Percentiles rank a stretch among this genome's conserved stretches.
These are phyloP conservation scores for Lepidium sativum DNA, from an alignment of 345 rosid species.

Conservation along the genomic window DNA sequence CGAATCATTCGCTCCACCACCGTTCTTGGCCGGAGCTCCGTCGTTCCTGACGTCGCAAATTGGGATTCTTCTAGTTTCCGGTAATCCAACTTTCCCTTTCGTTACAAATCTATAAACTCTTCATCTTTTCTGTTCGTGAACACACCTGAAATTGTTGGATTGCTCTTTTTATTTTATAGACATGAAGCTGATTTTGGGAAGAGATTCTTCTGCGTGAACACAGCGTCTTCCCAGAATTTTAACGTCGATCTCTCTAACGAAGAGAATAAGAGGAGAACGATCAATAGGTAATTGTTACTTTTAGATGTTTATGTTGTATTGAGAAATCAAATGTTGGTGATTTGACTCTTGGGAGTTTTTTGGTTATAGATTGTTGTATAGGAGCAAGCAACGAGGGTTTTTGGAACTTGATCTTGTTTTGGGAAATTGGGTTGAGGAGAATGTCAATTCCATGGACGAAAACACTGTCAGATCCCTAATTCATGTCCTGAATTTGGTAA, in stretches of 20 bases:
- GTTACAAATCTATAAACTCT: too few species aligned
- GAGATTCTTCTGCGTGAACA: slow-evolving; percentile 36
- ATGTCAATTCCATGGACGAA: slow-evolving; percentile 67
- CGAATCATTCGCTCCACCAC: slow-evolving; percentile 38
- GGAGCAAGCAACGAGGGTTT: slow-evolving; percentile 95
- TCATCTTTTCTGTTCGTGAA: not conserved
- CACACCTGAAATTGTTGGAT: not conserved
- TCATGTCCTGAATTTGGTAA: slow-evolving; percentile 79
- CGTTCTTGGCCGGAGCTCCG: slow-evolving; percentile 10
- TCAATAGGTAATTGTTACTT: slow-evolving; percentile 47
- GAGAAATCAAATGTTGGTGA: not conserved
- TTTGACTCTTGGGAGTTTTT: not conserved
- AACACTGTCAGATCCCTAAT: slow-evolving; percentile 60
- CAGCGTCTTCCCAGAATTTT: slow-evolving; percentile 18
- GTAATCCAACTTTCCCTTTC: slow-evolving; percentile 4
- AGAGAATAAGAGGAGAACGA: slow-evolving; percentile 62
- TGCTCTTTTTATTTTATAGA: slow-evolving; percentile 20
- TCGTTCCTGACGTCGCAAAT: not conserved
- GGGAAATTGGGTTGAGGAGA: slow-evolving; percentile 88
- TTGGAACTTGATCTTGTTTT: slow-evolving; percentile 86
- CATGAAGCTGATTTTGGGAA: slow-evolving; percentile 34
- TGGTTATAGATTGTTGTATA: slow-evolving; percentile 56
- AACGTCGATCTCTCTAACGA: slow-evolving; percentile 58
- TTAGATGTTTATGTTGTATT: not conserved
- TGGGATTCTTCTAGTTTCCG: slow-evolving; percentile 1